Percentiles rank a stretch among this genome's conserved stretches.
Evolutionary conservation across 192 early-diverging fungal genomes (phyloP).

Genomic region (Phlyctochytrium planicorne): DNA sequence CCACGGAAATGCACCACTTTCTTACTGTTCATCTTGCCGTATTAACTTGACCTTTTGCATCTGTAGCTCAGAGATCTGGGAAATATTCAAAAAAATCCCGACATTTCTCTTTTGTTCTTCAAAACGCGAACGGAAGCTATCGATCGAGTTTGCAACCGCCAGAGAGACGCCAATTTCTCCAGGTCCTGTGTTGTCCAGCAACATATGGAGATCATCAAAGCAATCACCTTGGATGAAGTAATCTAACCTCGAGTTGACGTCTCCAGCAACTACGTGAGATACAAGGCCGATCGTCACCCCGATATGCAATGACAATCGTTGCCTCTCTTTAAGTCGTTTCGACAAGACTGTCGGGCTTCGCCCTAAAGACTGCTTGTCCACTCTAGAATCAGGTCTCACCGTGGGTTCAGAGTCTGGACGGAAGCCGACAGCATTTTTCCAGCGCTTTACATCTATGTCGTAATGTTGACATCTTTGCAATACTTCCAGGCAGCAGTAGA

Average conservation of each 20-base stretch:
- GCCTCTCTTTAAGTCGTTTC: too few species aligned
- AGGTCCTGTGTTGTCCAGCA: background rate
- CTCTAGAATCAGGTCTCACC: too few species aligned
- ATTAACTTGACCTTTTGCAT: too few species aligned
- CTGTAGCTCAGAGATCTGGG: background rate
- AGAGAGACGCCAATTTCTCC: background rate
- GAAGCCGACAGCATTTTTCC: too few species aligned
- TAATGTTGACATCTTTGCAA: too few species aligned
- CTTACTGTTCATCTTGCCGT: background rate
- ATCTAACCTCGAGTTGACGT: background rate
- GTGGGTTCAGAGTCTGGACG: too few species aligned
- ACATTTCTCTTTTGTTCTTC: background rate
- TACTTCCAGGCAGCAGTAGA: too few species aligned
- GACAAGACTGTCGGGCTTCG: too few species aligned
- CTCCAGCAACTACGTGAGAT: constrained; percentile 1
- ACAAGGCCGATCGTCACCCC: background rate
- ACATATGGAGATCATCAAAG: background rate
- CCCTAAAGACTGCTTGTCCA: too few species aligned
- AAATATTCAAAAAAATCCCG: background rate
- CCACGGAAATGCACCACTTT: background rate
- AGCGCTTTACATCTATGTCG: too few species aligned
- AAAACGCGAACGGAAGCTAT: background rate
- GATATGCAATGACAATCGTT: constrained; percentile 1
- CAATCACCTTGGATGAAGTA: background rate
- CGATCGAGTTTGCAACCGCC: background rate